phyloP scores from a whole-genome alignment of 1,284 basidiomycete genomes.

The Ustilago shanxiensis region DNA sequence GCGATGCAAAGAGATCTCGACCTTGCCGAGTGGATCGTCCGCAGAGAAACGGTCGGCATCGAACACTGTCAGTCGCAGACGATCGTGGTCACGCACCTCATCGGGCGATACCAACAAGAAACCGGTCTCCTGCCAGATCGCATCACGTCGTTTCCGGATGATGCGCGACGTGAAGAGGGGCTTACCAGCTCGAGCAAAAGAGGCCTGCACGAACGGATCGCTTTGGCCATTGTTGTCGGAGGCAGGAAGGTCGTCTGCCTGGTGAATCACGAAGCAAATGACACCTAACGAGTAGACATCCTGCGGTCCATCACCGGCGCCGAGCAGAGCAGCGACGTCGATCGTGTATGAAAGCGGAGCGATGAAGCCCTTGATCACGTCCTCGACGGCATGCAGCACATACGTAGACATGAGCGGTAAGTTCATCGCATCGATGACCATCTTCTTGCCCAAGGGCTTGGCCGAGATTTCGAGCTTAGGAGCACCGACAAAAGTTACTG shows the following conservation, averaged over 20 bases:
- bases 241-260: conserved; percentile 58
- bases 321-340: conserved; percentile 59
- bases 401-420: conserved; percentile 64
- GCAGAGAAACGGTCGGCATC: conserved; percentile 67
- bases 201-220: conserved; percentile 63
- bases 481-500: conserved; percentile 59
- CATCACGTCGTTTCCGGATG: conserved; percentile 49
- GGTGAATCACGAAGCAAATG: conserved; percentile 59
- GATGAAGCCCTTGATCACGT: conserved; percentile 63
- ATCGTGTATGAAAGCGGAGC: conserved; percentile 62
- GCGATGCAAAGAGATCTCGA: conserved; percentile 57
- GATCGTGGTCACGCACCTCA: conserved; percentile 61
- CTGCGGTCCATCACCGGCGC: conserved; percentile 59
- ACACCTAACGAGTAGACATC: conserved; percentile 62
- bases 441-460: conserved; percentile 62
- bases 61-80: conserved; percentile 58
- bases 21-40: conserved; percentile 65
- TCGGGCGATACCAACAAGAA: conserved; percentile 61
- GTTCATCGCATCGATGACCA: conserved; percentile 68
- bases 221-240: conserved; percentile 61
- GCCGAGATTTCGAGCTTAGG: conserved; percentile 66
- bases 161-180: conserved; percentile 62
- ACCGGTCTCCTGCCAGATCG: conserved; percentile 63
- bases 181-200: conserved; percentile 60
- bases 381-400: conserved; percentile 58